These are phyloP conservation scores for Termitomyces sp. DNA, from an alignment of 768 basidiomycete genomes.

Conservation along the genomic window DNA sequence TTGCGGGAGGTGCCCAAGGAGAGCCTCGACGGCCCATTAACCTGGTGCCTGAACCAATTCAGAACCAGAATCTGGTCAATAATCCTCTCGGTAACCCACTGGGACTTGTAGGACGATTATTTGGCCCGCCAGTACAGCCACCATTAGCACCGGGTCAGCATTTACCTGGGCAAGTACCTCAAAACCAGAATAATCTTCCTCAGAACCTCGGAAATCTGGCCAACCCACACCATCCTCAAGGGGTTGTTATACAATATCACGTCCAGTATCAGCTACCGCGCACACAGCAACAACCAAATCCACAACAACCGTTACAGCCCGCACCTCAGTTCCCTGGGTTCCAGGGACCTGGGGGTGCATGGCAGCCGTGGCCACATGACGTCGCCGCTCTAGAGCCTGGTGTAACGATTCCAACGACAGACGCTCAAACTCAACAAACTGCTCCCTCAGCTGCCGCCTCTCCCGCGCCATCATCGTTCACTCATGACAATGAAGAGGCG, in stretches of 20 bases:
- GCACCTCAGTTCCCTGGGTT: constrained; percentile 59
- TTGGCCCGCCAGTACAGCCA: constrained; percentile 46
- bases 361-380: constrained; percentile 51
- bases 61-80: constrained; percentile 32
- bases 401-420: background rate
- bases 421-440: constrained; percentile 5
- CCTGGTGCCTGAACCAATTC: constrained; percentile 21
- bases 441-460: background rate
- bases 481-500: constrained; percentile 6
- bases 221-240: constrained; percentile 31
- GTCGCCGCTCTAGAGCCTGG: constrained; percentile 1
- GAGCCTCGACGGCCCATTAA: constrained; percentile 25
- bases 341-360: constrained; percentile 55
- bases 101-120: constrained; percentile 51
- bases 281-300: constrained; percentile 25
- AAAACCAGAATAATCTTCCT: constrained; percentile 17
- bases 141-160: constrained; percentile 27
- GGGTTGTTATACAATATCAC: constrained; percentile 58
- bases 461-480: background rate
- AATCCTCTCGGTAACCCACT: constrained; percentile 42
- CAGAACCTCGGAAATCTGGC: constrained; percentile 28
- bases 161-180: constrained; percentile 22
- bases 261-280: constrained; percentile 49
- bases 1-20: constrained; percentile 15
- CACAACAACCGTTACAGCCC: constrained; percentile 29